Conservation (phyloP, 2,329 filamentous ascomycete species). For the Stagonosporopsis chrysanthemi region DNA sequence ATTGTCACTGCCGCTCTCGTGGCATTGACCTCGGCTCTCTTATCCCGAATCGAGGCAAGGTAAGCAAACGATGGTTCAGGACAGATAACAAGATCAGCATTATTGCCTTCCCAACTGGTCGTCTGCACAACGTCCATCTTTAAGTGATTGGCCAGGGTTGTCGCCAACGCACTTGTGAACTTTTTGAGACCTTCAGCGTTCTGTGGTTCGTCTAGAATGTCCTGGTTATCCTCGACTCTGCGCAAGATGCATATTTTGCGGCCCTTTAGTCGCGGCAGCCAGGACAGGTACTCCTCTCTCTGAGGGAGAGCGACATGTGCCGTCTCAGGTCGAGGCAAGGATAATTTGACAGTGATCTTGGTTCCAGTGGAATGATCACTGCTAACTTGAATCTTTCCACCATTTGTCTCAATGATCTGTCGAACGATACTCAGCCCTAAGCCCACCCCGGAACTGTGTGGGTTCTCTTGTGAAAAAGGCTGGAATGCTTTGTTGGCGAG, state of each 20-base stretch:
- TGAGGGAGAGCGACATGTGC: constrained; percentile 3
- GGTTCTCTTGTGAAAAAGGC: constrained; percentile 48
- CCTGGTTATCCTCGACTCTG: background rate
- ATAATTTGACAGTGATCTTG: constrained; percentile 29
- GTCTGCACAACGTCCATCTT: constrained; percentile 40
- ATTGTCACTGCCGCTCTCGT: constrained; percentile 36
- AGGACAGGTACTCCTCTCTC: constrained; percentile 22
- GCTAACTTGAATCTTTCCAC: constrained; percentile 40
- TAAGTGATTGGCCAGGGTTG: constrained; percentile 34
- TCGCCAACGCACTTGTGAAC: constrained; percentile 32
- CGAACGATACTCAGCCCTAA: constrained; percentile 42
- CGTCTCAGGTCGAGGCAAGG: constrained; percentile 20
- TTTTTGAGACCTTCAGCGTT: constrained; percentile 25
- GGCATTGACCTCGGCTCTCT: constrained; percentile 15
- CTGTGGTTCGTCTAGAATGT: constrained; percentile 8
- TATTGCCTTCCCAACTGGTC: constrained; percentile 31
- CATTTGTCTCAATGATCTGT: constrained; percentile 38
- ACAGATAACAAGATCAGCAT: constrained; percentile 43
- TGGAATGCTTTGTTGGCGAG: constrained; percentile 43
- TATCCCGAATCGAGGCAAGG: constrained; percentile 33
- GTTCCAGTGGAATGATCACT: constrained; percentile 31
- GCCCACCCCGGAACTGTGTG: constrained; percentile 32
- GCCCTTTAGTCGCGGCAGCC: constrained; percentile 29
- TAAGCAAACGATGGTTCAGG: constrained; percentile 45
- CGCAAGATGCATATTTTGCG: constrained; percentile 40